Conservation (phyloP, 2,329 filamentous ascomycete genomes). For the Chrysoporthe austroafricana region DNA sequence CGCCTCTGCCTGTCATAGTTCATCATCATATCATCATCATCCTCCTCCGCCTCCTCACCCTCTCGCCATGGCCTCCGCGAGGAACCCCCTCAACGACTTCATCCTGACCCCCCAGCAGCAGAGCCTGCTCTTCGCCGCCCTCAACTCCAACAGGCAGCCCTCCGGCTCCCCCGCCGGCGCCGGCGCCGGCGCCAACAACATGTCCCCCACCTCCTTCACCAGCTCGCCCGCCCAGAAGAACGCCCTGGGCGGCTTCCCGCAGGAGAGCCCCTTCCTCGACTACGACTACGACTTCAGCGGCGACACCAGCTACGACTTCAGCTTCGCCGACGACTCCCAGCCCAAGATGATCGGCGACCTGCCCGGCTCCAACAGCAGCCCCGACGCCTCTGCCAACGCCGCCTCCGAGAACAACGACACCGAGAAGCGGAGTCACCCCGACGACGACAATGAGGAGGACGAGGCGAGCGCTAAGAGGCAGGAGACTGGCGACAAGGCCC, state of each 20-base stretch:
- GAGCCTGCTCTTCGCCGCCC: conserved; percentile 73
- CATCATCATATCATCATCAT: not conserved
- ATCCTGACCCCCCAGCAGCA: conserved; percentile 78
- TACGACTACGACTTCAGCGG: conserved; percentile 75
- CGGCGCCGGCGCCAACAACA: conserved; percentile 42
- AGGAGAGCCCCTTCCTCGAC: conserved; percentile 83
- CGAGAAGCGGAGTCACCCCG: conserved; percentile 76
- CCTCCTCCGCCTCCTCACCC: conserved; percentile 7
- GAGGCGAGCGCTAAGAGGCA: conserved; percentile 67
- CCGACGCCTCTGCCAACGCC: conserved; percentile 38
- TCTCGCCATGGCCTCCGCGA: conserved; percentile 55
- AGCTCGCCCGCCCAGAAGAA: conserved; percentile 52
- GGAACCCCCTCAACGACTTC: conserved; percentile 56
- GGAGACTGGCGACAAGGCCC: conserved; percentile 80
- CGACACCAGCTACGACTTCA: conserved; percentile 77
- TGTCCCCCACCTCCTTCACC: conserved; percentile 55
- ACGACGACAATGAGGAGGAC: conserved; percentile 69
- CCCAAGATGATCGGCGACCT: conserved; percentile 77
- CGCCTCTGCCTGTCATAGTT: not conserved
- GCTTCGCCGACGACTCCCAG: conserved; percentile 57
- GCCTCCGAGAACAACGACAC: conserved; percentile 65
- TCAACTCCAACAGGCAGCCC: conserved; percentile 68
- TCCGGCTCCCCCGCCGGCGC: conserved; percentile 43
- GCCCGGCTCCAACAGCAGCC: conserved; percentile 52
- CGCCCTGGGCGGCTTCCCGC: conserved; percentile 53